phyloP scores from a whole-genome alignment of 2,329 filamentous ascomycete genomes.

The Akanthomyces dipterigenus region DNA sequence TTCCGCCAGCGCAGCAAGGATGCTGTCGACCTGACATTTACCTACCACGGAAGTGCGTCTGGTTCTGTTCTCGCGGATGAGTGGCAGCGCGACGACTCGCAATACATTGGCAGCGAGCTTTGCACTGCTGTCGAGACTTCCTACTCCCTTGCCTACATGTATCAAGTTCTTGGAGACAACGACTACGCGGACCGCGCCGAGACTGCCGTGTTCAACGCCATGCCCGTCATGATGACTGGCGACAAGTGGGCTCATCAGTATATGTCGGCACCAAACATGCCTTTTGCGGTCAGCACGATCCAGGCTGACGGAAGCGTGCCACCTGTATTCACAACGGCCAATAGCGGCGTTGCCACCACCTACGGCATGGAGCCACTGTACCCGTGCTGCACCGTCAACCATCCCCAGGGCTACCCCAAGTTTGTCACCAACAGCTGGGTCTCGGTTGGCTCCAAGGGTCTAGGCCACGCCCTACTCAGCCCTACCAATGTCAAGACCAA shows the following conservation, averaged over 20 bases:
- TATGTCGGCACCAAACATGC: constrained; percentile 46
- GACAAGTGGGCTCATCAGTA: constrained; percentile 53
- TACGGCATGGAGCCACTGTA: constrained; percentile 45
- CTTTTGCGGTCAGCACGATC: constrained; percentile 38
- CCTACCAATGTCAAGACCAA: constrained; percentile 35
- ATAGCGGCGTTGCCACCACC: constrained; percentile 31
- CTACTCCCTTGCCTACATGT: constrained; percentile 28
- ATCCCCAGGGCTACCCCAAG: constrained; percentile 51
- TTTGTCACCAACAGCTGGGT: constrained; percentile 43
- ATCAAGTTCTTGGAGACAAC: constrained; percentile 25
- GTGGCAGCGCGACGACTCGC: constrained; percentile 29
- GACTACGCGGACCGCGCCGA: constrained; percentile 45
- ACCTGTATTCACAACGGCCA: constrained; percentile 40
- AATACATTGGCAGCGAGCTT: constrained; percentile 30
- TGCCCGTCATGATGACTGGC: constrained; percentile 43
- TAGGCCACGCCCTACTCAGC: constrained; percentile 44
- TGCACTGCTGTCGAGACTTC: constrained; percentile 28
- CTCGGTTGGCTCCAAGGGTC: constrained; percentile 31
- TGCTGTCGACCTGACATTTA: constrained; percentile 30
- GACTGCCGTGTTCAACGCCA: constrained; percentile 45
- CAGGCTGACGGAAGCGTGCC: constrained; percentile 17
- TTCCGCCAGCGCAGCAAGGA: constrained; percentile 29
- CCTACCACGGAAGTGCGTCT: constrained; percentile 33
- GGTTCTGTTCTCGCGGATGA: constrained; percentile 38
- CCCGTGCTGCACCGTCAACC: constrained; percentile 53